Evolutionary conservation across 139 green algal genomes (phyloP).

Genomic region (Chlamydomonas applanata): DNA sequence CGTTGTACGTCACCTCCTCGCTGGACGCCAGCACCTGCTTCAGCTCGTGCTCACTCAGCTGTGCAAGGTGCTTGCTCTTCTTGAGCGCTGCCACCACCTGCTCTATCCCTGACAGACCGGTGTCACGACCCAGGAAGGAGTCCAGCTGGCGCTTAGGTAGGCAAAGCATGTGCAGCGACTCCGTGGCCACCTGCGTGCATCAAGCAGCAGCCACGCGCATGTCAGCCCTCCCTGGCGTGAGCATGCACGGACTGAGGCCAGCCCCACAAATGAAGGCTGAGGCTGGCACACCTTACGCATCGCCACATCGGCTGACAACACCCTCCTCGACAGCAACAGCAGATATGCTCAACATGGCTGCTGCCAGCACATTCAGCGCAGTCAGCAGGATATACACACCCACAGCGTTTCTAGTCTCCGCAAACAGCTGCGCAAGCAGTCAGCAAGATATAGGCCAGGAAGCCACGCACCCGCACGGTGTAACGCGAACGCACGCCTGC

Average conservation of each 20-base stretch:
- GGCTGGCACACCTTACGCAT: too few species aligned
- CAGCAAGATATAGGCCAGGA: not conserved
- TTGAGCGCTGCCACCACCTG: constrained; percentile 39
- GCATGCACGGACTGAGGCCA: too few species aligned
- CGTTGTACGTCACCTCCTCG: constrained; percentile 18
- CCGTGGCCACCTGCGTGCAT: constrained; percentile 15
- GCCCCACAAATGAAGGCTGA: too few species aligned
- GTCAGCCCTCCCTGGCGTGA: too few species aligned
- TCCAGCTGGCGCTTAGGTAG: constrained; percentile 49
- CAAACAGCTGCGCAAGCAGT: not conserved
- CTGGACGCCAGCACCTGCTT: constrained; percentile 4
- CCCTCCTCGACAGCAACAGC: too few species aligned
- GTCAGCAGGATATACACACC: too few species aligned
- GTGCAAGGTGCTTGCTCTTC: constrained; percentile 34
- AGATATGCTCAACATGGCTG: too few species aligned
- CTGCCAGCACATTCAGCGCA: too few species aligned
- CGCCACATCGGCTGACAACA: too few species aligned
- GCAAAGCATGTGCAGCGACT: constrained; percentile 33
- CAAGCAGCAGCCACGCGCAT: too few species aligned
- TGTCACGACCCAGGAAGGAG: constrained; percentile 41
- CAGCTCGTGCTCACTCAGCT: constrained; percentile 23
- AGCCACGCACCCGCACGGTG: constrained; percentile 16
- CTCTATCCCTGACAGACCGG: not conserved
- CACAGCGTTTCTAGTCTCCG: too few species aligned
- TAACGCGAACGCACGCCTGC: constrained; percentile 13